phyloP scores from a whole-genome alignment of 2,329 filamentous ascomycete species.

The Chaetomium sp. region DNA sequence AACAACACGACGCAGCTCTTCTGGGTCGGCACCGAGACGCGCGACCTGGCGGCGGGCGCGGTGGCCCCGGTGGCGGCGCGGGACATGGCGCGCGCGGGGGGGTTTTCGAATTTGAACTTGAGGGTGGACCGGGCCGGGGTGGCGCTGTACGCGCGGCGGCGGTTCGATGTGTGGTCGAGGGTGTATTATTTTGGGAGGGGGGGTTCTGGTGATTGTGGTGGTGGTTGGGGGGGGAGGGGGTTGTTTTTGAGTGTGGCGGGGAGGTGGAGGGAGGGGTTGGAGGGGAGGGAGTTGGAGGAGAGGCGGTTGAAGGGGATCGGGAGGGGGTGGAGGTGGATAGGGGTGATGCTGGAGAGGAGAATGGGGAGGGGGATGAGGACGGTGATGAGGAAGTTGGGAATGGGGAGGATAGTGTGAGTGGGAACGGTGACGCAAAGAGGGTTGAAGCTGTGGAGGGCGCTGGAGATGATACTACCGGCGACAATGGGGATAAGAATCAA shows the following conservation, averaged over 20 bases:
- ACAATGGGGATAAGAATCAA: background rate
- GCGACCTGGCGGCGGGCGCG: constrained; percentile 7
- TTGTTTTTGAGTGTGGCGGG: constrained; percentile 27
- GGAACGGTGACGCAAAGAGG: background rate
- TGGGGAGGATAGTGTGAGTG: background rate
- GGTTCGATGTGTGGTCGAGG: constrained; percentile 28
- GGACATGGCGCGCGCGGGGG: background rate
- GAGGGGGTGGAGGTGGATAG: background rate
- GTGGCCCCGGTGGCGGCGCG: background rate
- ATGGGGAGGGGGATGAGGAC: background rate
- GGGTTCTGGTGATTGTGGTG: background rate
- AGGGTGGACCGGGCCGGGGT: constrained; percentile 6
- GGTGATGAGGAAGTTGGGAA: background rate
- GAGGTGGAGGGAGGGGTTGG: background rate
- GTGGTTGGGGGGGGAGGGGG: background rate
- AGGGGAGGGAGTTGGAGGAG: background rate
- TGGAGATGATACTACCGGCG: background rate
- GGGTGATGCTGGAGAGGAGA: background rate
- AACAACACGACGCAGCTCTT: constrained; percentile 19
- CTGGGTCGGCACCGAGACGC: constrained; percentile 26
- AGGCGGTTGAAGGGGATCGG: background rate
- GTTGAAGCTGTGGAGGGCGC: background rate
- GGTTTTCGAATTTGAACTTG: background rate
- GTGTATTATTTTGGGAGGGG: background rate
- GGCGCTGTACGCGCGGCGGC: constrained; percentile 20